These are phyloP conservation scores for Suillus decipiens DNA, from an alignment of 768 basidiomycete species.

Conservation along the genomic window DNA sequence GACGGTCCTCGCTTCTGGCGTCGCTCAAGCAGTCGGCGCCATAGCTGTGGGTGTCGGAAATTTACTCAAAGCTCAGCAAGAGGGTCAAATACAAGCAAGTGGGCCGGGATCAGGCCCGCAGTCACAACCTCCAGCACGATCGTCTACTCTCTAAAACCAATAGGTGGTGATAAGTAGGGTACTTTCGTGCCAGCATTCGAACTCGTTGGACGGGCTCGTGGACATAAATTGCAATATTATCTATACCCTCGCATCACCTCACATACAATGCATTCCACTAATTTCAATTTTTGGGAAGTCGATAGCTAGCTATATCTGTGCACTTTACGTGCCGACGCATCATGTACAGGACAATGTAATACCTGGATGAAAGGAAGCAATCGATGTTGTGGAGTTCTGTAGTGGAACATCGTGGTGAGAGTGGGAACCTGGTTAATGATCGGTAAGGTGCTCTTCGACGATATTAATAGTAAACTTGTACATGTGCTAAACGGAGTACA, in stretches of 20 bases:
- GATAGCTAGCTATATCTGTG: conserved; percentile 1
- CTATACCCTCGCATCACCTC: conserved; percentile 13
- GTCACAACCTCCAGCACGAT: conserved; percentile 30
- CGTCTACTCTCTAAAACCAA: conserved; percentile 31
- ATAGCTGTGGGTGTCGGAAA: conserved; percentile 75
- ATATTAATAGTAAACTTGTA: background rate
- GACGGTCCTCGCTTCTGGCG: conserved; percentile 68
- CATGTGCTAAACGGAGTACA: background rate
- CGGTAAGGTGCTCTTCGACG: background rate
- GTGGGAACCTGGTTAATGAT: background rate
- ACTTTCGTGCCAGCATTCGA: background rate
- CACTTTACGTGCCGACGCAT: background rate
- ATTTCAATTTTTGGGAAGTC: background rate
- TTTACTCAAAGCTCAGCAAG: conserved; percentile 51
- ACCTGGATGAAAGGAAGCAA: background rate
- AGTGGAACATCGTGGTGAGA: background rate
- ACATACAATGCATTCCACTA: conserved; percentile 2
- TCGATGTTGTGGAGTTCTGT: background rate
- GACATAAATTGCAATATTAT: conserved; percentile 24
- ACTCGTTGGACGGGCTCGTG: conserved; percentile 26
- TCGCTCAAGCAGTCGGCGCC: conserved; percentile 78
- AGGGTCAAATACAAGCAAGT: conserved; percentile 31
- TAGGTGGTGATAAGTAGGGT: background rate
- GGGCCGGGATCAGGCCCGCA: conserved; percentile 29
- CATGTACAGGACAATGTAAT: background rate